phyloP scores from a whole-genome alignment of 805 yeast species.

The Priceomyces castillae region DNA sequence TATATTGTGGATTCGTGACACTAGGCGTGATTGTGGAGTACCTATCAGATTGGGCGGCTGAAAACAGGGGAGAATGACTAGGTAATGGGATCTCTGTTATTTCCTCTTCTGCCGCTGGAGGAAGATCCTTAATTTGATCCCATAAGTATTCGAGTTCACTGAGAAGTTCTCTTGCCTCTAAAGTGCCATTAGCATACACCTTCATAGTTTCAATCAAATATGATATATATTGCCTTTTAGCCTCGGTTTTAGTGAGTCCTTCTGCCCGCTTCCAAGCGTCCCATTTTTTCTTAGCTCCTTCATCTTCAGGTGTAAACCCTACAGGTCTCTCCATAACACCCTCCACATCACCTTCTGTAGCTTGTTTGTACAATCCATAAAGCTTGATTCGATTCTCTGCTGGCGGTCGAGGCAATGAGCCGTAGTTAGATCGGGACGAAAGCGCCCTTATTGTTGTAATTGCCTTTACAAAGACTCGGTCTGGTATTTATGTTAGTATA shows the following conservation, averaged over 20 bases:
- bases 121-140: constrained; percentile 63
- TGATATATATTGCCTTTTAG: constrained; percentile 68
- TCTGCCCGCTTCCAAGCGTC: constrained; percentile 81
- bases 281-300: constrained; percentile 70
- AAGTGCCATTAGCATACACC: constrained; percentile 62
- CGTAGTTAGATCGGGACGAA: constrained; percentile 60
- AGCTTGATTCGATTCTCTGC: constrained; percentile 62
- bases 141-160: constrained; percentile 69
- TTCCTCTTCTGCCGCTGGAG: constrained; percentile 30
- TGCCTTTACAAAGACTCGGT: constrained; percentile 79
- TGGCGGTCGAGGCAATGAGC: constrained; percentile 73
- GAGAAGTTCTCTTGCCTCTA: constrained; percentile 63
- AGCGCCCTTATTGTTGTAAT: constrained; percentile 74
- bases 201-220: constrained; percentile 71
- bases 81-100: constrained; percentile 27
- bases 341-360: constrained; percentile 81
- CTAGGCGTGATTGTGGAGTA: constrained; percentile 36
- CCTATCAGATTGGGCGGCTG: constrained; percentile 34
- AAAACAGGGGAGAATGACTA: constrained; percentile 33
- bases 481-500: constrained; percentile 25
- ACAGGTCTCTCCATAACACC: constrained; percentile 65
- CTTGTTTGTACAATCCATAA: constrained; percentile 84
- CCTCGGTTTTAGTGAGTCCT: constrained; percentile 66
- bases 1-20: constrained; percentile 26
- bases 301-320: constrained; percentile 60